Percentiles rank a stretch among this genome's conserved stretches.
These are phyloP conservation scores for Russula sp. DNA, from an alignment of 768 basidiomycete species.

Conservation along the genomic window DNA sequence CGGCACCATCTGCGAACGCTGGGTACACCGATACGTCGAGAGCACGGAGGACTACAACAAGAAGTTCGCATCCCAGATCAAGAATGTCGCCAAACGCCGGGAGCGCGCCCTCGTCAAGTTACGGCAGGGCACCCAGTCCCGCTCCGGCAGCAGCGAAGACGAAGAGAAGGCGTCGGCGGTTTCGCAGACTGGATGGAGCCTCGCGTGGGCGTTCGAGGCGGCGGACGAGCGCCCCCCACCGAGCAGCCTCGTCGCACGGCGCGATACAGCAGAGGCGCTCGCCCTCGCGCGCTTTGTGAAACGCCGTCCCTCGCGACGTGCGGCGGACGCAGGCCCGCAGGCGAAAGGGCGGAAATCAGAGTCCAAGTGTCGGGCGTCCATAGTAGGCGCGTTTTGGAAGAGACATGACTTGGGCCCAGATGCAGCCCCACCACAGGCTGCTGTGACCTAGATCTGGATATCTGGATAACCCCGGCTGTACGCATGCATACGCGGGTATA, in stretches of 20 bases:
- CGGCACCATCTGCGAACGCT: conserved; percentile 67
- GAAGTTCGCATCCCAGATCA: conserved; percentile 52
- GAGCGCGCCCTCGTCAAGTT: conserved; percentile 45
- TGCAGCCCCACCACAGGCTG: neutral
- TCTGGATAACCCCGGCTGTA: neutral
- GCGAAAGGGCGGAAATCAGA: neutral
- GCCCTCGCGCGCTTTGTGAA: conserved; percentile 66
- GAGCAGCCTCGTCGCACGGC: conserved; percentile 77
- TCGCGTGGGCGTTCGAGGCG: conserved; percentile 74
- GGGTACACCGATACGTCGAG: conserved; percentile 65
- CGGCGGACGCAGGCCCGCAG: neutral
- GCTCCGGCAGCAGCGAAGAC: neutral
- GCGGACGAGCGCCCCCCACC: conserved; percentile 80
- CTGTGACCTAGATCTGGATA: neutral
- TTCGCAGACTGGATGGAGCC: conserved; percentile 51
- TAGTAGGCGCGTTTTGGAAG: neutral
- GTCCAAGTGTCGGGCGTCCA: too few species aligned
- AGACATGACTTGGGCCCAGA: neutral
- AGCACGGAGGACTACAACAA: conserved; percentile 54
- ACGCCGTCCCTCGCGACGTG: conserved; percentile 14
- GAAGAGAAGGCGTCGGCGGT: conserved; percentile 15
- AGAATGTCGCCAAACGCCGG: conserved; percentile 58
- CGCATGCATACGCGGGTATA: neutral
- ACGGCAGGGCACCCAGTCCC: neutral
- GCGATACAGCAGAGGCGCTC: conserved; percentile 76